These are phyloP conservation scores for Pulveroboletus sp. DNA, from an alignment of 768 basidiomycete species.

Conservation along the genomic window DNA sequence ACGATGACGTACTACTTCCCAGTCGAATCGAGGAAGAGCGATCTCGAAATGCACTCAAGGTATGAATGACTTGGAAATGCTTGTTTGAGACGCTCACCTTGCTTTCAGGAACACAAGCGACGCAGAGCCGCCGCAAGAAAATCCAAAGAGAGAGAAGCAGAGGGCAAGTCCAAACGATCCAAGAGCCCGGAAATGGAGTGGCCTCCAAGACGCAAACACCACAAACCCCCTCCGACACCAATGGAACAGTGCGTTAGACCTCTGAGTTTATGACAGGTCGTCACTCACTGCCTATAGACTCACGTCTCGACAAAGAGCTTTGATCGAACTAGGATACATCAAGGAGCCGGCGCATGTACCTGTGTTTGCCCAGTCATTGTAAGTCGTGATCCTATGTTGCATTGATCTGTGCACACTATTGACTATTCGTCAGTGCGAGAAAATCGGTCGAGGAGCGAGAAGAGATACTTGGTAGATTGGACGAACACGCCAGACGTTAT, in stretches of 20 bases:
- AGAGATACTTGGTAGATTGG: slow-evolving; percentile 41
- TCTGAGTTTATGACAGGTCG: neutral
- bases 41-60: slow-evolving; percentile 52
- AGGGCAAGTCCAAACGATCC: slow-evolving; percentile 12
- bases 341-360: slow-evolving; percentile 48
- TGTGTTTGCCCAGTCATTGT: slow-evolving; percentile 66
- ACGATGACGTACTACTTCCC: slow-evolving; percentile 65
- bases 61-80: slow-evolving; percentile 20
- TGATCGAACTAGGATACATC: slow-evolving; percentile 63
- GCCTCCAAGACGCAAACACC: slow-evolving; percentile 66
- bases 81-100: slow-evolving; percentile 4
- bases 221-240: slow-evolving; percentile 44
- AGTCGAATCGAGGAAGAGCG: slow-evolving; percentile 69
- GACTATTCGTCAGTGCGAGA: slow-evolving; percentile 32
- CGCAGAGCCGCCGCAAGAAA: slow-evolving; percentile 23
- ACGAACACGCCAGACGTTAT: slow-evolving; percentile 27
- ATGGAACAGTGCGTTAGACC: slow-evolving; percentile 47
- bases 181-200: slow-evolving; percentile 45
- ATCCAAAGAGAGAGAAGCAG: slow-evolving; percentile 11
- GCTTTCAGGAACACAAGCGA: slow-evolving; percentile 25
- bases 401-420: neutral
- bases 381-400: slow-evolving; percentile 26
- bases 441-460: slow-evolving; percentile 42
- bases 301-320: slow-evolving; percentile 51
- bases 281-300: slow-evolving; percentile 38